Evolutionary conservation across 306 rosid species (phyloP).

Genomic region (Prosopis cineraria): DNA sequence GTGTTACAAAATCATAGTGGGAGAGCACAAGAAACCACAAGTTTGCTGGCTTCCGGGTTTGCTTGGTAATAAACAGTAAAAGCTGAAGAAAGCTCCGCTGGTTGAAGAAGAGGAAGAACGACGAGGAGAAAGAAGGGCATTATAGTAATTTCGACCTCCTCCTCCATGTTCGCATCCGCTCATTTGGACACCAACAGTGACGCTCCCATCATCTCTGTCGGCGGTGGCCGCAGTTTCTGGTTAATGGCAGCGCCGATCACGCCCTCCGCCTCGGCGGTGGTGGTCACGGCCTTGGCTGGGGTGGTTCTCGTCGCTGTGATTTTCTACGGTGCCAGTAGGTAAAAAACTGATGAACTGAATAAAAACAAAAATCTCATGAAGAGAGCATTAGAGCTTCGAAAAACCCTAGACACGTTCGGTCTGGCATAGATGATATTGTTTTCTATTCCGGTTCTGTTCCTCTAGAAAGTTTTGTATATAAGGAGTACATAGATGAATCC

Average conservation of each 20-base stretch:
- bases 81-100: background rate
- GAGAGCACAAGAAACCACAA: slow-evolving; percentile 11
- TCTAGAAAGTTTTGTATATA: slow-evolving; percentile 28
- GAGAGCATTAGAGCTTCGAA: slow-evolving; percentile 29
- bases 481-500: slow-evolving; percentile 79
- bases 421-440: slow-evolving; percentile 38
- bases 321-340: slow-evolving; percentile 85
- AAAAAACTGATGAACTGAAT: slow-evolving; percentile 43
- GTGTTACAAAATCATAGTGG: slow-evolving; percentile 4
- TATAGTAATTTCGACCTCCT: slow-evolving; percentile 12
- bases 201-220: slow-evolving; percentile 8
- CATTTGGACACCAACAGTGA: slow-evolving; percentile 13
- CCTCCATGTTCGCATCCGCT: slow-evolving; percentile 12
- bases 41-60: slow-evolving; percentile 29
- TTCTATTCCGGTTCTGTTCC: slow-evolving; percentile 35
- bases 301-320: slow-evolving; percentile 56
- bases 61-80: background rate
- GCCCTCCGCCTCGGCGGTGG: slow-evolving; percentile 22
- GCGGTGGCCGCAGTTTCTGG: slow-evolving; percentile 9
- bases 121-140: slow-evolving; percentile 22
- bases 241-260: background rate
- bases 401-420: slow-evolving; percentile 38
- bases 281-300: slow-evolving; percentile 19
- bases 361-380: background rate
- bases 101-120: background rate